phyloP scores from a whole-genome alignment of 2,329 filamentous ascomycete genomes.

The Paraconiothyrium brasiliense region DNA sequence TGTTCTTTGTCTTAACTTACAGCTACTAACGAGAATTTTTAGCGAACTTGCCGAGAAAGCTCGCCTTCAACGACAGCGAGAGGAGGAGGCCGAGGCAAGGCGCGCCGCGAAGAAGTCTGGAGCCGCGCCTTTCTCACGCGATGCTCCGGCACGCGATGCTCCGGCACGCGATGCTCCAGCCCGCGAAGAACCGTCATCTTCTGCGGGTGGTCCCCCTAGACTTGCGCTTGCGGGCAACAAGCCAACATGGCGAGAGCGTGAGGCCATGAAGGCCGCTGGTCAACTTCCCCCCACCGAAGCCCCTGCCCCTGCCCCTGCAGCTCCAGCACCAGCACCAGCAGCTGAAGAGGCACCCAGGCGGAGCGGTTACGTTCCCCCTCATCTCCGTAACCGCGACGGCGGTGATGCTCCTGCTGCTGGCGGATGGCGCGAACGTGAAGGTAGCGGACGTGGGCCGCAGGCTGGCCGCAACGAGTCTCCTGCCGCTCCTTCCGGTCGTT shows the following conservation, averaged over 20 bases:
- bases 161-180: slow-evolving; percentile 48
- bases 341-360: slow-evolving; percentile 49
- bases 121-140: slow-evolving; percentile 50
- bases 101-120: slow-evolving; percentile 68
- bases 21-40: slow-evolving; percentile 45
- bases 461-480: slow-evolving; percentile 45
- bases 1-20: slow-evolving; percentile 17
- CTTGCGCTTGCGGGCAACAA: slow-evolving; percentile 70
- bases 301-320: slow-evolving; percentile 46
- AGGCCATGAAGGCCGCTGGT: slow-evolving; percentile 60
- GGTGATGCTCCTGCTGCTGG: slow-evolving; percentile 42
- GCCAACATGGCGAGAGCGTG: slow-evolving; percentile 77
- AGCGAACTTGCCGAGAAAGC: slow-evolving; percentile 72
- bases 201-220: slow-evolving; percentile 65
- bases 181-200: slow-evolving; percentile 43
- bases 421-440: slow-evolving; percentile 51
- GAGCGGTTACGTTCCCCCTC: slow-evolving; percentile 58
- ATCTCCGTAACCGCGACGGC: slow-evolving; percentile 48
- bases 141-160: slow-evolving; percentile 44
- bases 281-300: slow-evolving; percentile 43
- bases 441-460: slow-evolving; percentile 39
- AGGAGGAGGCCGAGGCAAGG: slow-evolving; percentile 86
- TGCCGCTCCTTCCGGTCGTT: slow-evolving; percentile 39
- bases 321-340: slow-evolving; percentile 39
- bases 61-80: slow-evolving; percentile 76